Base-by-base conservation (phyloP, 2,329 filamentous ascomycete species). In the Talaromyces marneffei region DNA sequence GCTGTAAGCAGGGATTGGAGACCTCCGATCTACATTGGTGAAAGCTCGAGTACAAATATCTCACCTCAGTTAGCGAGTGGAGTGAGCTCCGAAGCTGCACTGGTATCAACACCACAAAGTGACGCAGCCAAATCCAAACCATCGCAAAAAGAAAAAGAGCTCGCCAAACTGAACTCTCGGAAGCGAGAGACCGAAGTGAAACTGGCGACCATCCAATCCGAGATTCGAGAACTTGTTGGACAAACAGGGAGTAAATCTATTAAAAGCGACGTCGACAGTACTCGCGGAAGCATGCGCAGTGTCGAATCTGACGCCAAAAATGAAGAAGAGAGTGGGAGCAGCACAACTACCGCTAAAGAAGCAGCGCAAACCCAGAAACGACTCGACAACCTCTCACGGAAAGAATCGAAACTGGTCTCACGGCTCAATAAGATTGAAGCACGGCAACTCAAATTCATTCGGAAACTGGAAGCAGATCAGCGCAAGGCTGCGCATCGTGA, bases 401-500 rank as follows among this genome's bases (percentile, higher is more conserved):
- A 71, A 18, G 74, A 77, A 62, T 64, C 70, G 0, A 77, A 77
- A 63, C 64, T 77, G 10, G 60, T 73, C 48, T 72, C 73, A 20
- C 70, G 76, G 55, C 64, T 80, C 4, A 68, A 70, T 55, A 80
- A 79, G 66, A 67, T 79, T 40, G 75, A 79, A 63, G 66, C 69
- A 23, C 73, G 74, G 35, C 75, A 78, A 53, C 59, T 74, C 12
- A 79, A 79, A 59, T 67, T 77, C 46, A 70, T 69, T 5, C 67
- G 70, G 33, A 79, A 79, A 66, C 68, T 77, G 48, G 71, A 77
- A 57, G 69, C 72, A 16, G 69, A 67, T 53, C 69, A 72, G 61
- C 70, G 70, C 27, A 78, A 78, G 56, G 65, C 77, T 25, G 68
- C 67, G 5, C 71, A 74, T 29, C 79, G 79, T 52, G 77, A 78